Base-by-base conservation (phyloP, 2,329 filamentous ascomycete species). In the Neonectria magnoliae region DNA sequence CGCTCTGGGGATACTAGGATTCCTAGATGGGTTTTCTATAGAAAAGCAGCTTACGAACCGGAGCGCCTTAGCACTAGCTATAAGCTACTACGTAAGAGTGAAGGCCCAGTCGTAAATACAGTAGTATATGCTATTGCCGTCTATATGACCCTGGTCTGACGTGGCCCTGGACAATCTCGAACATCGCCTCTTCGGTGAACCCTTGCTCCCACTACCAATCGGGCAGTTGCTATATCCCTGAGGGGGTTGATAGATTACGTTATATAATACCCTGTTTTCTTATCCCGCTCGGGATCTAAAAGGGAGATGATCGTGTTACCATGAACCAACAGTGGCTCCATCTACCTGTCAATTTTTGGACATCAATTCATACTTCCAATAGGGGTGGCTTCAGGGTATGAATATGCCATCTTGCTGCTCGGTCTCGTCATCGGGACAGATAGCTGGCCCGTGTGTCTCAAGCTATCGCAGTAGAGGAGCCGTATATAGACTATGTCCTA, bases 261-360 rank as follows among this genome's bases (percentile, higher is more conserved):
- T 66, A 66, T 66, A 52, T 18, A n/a, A n/a, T n/a, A n/a, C n/a
- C n/a, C n/a, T 9, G 14, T n/a, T 27, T 22, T 53, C 5, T 16
- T 27, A 61, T 62, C 59, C 63, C 63, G 45, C 50, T 60, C 53
- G 48, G 58, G 11, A 14, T 62, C 44, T 11, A 8, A 16, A 33
- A 38, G 44, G 41, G 36, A 31, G 25, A 38, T 42, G 51, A 56
- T 62, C 33, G 44, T 25, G 54, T 41, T 51, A 62, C 50, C n/a
- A 42, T 51, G 59, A 27, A 48, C 36, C 31, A 47, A 58, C 20
- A 44, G 47, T 65, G 47, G 48, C 29, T 53, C 50, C 48, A 61
- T 50, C 16, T 27, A 33, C 2, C 18, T 42, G 54, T 29, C 3
- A 8, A 25, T 33, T 7, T 38, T 29, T 22, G 20, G 9, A 14